Percentiles rank a stretch among this genome's conserved stretches.
Evolutionary conservation across 192 early-diverging fungal genomes (phyloP).

Genomic region (Podila horticola): DNA sequence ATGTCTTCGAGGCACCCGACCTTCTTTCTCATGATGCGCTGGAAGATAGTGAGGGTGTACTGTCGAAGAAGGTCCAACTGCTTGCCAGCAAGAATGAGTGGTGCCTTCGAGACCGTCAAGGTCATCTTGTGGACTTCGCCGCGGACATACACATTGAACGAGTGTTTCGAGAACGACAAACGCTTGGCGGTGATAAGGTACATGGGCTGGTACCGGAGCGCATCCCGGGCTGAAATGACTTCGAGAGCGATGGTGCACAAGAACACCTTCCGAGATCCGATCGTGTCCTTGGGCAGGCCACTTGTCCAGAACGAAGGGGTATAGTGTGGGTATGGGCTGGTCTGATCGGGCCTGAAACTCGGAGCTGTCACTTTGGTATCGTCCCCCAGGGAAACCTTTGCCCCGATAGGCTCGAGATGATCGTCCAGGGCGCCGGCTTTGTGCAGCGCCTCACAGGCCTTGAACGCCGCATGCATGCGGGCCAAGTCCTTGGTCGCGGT

Average conservation of each 20-base stretch:
- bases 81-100: slow-evolving; percentile 38
- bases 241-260: slow-evolving; percentile 39
- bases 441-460: slow-evolving; percentile 78
- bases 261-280: slow-evolving; percentile 12
- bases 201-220: slow-evolving; percentile 46
- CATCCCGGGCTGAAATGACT: slow-evolving; percentile 9
- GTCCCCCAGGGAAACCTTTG: slow-evolving; percentile 15
- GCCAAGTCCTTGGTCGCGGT: slow-evolving; percentile 70
- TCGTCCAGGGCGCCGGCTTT: slow-evolving; percentile 76
- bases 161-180: slow-evolving; percentile 39
- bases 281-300: background rate
- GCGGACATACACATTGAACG: slow-evolving; percentile 47
- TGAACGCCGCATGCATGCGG: slow-evolving; percentile 75
- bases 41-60: slow-evolving; percentile 62
- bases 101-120: slow-evolving; percentile 1
- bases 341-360: slow-evolving; percentile 16
- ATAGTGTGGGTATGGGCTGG: slow-evolving; percentile 21
- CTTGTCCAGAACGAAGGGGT: slow-evolving; percentile 53
- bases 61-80: slow-evolving; percentile 51
- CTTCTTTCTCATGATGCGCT: slow-evolving; percentile 55
- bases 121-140: slow-evolving; percentile 15
- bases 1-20: slow-evolving; percentile 63
- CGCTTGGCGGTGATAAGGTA: slow-evolving; percentile 54
- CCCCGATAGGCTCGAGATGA: slow-evolving; percentile 67
- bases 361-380: background rate